Base-by-base conservation (phyloP, 2,329 filamentous ascomycete genomes). In the Alternaria panax region DNA sequence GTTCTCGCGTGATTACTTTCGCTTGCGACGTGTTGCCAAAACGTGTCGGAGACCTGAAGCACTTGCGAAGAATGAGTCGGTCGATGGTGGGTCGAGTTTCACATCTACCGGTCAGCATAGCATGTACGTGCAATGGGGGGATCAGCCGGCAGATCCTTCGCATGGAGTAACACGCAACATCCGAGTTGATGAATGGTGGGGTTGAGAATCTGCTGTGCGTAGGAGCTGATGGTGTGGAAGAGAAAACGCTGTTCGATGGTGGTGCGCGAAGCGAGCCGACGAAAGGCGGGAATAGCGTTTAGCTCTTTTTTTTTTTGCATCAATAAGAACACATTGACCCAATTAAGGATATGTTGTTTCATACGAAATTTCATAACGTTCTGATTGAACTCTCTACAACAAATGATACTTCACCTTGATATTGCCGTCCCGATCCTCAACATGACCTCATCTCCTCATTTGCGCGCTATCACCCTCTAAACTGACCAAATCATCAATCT, bases 81-180 rank as follows among this genome's bases (percentile, higher is more conserved):
- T 43, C 57, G 40, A 61, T 66, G 63, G 68, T 73, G 72, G 71
- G 63, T 70, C 72, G 72, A 72, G 66, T 69, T 69, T 70, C 67
- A 67, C 20, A 54, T 53, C 14, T 58, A 52, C 36, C 8, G 22
- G 28, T 18, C 20, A 32, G 28, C 25, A 36, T 3, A 7, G 43
- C 7, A 14, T 14, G 45, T 30, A 36, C 34, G 30, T 46, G 45
- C 45, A 36, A 25, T 30, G 20, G 45, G 14, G 3, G 24, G 36
- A 14, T 48, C 14, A 38, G 42, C 38, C 43, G 30, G 51, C 40
- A 25, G 14, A 42, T 48, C 14, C 30, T n/a, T 48, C 14, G 5
- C 20, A 36, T 25, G 14, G 14, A 11, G 14, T 34, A 18, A 25
- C 9, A 14, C 18, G 16, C 27, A 32, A 25, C 24, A n/a, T 38